Base-by-base conservation (phyloP, 1,139 yeast species). In the Saccharomyces hybrid region DNA sequence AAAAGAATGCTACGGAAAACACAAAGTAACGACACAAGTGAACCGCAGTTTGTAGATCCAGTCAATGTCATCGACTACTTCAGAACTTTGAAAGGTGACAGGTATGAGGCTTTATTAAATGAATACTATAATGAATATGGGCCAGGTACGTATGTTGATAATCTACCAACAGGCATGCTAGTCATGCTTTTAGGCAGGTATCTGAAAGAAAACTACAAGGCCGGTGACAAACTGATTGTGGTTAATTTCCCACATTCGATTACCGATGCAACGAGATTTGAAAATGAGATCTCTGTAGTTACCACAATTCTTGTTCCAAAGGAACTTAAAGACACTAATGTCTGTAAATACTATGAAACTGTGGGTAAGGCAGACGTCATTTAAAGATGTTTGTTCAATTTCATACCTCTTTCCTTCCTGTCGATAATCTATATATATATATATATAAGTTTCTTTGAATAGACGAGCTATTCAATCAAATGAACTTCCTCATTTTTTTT, bases 291-390 rank as follows among this genome's bases (percentile, higher is more conserved):
- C 1, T 75, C 82, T 2, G 75, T 75, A 38, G 71, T 80, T 41
- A 72, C 73, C 50, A 73, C 74, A 24, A 71, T 79, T 0, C 62
- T 76, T 21, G 56, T 61, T 19, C 59, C 64, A 12, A 55, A 56
- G 28, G 63, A 74, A 14, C 67, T 72, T 2, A 62, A 70, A 12
- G 68, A 70, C 9, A 67, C 68, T 1, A 77, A 75, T 16, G 68
- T 83, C 24, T 73, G 77, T 54, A 82, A 82, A 38, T 84, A 84
- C 67, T 84, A 80, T 61, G 77, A 77, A 29, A 81, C 85, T 26
- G 88, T 83, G 16, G 78, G 77, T 47, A 83, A 81, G 64, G 72
- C 71, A 0, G 57, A 60, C 4, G 54, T 55, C 29, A 50, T 62
- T 19, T 60, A 47, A 55, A 16, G 11, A 27, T 16, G 29, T 5